Evolutionary conservation across 2,329 filamentous ascomycete genomes (phyloP).

Genomic region (Saccharata proteae): DNA sequence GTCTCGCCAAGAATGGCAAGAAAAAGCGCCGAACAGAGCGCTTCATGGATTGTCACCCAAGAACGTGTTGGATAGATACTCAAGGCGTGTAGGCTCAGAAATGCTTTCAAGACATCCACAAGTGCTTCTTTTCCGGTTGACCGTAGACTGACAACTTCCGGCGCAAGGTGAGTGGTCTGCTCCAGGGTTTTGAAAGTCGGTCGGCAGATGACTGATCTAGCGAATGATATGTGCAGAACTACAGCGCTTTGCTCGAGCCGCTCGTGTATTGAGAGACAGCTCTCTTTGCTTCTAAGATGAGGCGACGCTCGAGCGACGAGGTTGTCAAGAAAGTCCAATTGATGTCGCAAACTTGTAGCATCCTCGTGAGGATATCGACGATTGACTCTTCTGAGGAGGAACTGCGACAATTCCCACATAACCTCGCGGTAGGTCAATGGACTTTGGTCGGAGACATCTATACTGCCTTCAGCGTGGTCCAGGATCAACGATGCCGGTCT

Average conservation of each 20-base stretch:
- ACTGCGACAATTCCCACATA: slow-evolving; percentile 3
- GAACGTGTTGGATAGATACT: slow-evolving; percentile 2
- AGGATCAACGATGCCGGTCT: not conserved
- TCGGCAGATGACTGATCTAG: slow-evolving; percentile 1
- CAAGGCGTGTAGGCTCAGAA: slow-evolving; percentile 1
- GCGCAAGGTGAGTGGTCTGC: not conserved
- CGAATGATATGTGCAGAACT: slow-evolving; percentile 1
- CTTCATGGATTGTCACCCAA: slow-evolving; percentile 5
- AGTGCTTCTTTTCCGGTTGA: slow-evolving; percentile 1
- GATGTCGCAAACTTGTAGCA: not conserved
- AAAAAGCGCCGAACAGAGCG: slow-evolving; percentile 4
- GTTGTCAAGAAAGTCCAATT: not conserved
- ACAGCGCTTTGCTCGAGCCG: not conserved
- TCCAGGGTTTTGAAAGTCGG: slow-evolving; percentile 1
- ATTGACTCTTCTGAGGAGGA: not conserved
- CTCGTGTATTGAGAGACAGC: not conserved
- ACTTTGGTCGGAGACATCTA: not conserved
- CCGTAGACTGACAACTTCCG: not conserved
- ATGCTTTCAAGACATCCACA: not conserved
- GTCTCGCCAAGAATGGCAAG: slow-evolving; percentile 5
- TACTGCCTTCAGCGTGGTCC: no score
- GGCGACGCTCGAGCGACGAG: not conserved
- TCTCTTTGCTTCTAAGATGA: not conserved
- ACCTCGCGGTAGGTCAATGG: not conserved
- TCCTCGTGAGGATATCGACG: not conserved